Evolutionary conservation across 2,329 filamentous ascomycete genomes (phyloP), one percentile per base, ranked within the genome.

Genomic region (Venturia oleaginea): DNA sequence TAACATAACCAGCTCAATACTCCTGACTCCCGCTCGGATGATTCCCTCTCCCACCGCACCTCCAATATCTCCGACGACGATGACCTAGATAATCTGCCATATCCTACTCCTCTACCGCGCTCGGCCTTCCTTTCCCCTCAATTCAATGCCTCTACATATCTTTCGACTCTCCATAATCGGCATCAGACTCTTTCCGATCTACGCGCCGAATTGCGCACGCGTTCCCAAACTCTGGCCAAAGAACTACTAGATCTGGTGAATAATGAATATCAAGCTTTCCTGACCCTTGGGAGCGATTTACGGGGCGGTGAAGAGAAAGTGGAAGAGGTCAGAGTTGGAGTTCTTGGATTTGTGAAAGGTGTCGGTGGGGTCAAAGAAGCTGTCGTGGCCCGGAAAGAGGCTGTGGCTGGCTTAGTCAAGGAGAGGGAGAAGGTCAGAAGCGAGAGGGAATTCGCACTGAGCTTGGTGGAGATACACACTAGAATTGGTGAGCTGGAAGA

Each of bases 111-210:
- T 3, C 85, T 99, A 19, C 85, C 90, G 1, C 89, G 94, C 65
- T 80, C 83, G 65, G 91, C 94, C 72, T 99, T 99, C 77, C 84
- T 96, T 7, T 78, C 84, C 2, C 82, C 85, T 3, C 76, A 86
- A 68, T 99, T 99, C 76, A 86, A 91, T 67, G 88, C 95, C 0
- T 84, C 90, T 1, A 79, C 80, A 2, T 99, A 97, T 74, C 87
- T 99, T 76, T 92, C 87, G 8, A 88, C 89, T 1, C 83, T 96
- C 1, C 85, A 86, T 24, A 87, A 94, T 72, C 89, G 94, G 1
- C 94, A 99, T 75, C 94, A 99, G 75, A 97, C 93, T 0, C 89
- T 99, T 59, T 92, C 96, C 73, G 94, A 99, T 74, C 81, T 99
- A 38, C 90, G 93, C 42, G 79, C 87, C 5, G 95, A 99, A 72